Evolutionary conservation across 345 rosid species (phyloP), one percentile per base, ranked within the genome.

Genomic region (Sisymbrium irio): DNA sequence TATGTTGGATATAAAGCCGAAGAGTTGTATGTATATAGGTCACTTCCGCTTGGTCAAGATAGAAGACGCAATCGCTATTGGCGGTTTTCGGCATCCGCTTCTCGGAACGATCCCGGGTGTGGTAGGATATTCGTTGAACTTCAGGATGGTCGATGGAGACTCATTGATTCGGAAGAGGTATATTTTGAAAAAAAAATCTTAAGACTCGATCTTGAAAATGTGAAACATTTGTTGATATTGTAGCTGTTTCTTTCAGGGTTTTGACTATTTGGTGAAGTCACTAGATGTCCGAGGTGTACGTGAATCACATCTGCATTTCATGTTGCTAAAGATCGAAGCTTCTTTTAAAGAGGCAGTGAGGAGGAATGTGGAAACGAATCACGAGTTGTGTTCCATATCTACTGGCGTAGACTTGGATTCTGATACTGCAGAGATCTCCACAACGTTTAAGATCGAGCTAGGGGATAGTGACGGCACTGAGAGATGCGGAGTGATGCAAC

Each of bases 1-100:
- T 86, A 82, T 51, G 81, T 93, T 71, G 84, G 95, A 44, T 89
- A 87, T 72, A 93, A 81, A 82, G 98, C 96, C 14, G 98, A 93
- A 75, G 90, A 90, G 79, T 74, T 86, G 58, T 86, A 86, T 69
- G 87, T 79, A 11, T 87, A 83, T 62, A 86, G 96, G 65, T 93
- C 98, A 57, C 81, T 90, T 82, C 98, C 98, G 15, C 81, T 93
- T 15, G 98, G 98, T 70, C 91, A 82, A 81, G 98, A 93, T 83
- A 89, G 98, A 50, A 84, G 98, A 61, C 95, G 85, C 37, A 93
- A 90, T 67, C 83, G 98, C 3, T 93, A 93, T 67, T 93, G 98
- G 98, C 95, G 79, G 54, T 93, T 93, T 81, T 77, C 85, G 17
- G 80, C 92, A 49, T 93, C 95, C 1, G 63, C 85, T 18, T 93